Percentiles rank a stretch among this genome's conserved stretches.
Conservation (phyloP, 2,329 filamentous ascomycete species). For the Monosporascus sp. region DNA sequence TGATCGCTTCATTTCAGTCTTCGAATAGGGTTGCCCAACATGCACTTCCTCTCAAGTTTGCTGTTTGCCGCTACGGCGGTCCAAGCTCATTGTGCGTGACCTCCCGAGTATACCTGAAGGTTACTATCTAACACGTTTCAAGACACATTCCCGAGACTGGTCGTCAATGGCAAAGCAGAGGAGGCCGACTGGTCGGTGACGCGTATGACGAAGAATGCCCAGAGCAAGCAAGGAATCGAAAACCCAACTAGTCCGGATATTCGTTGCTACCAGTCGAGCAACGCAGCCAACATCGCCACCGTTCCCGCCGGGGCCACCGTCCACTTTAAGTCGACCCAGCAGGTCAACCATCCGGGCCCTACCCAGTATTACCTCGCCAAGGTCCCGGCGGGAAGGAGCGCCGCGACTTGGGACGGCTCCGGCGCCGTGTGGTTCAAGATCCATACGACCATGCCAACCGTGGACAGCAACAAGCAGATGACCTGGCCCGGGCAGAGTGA, state of each 20-base stretch:
- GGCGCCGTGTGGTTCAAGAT: conserved; percentile 35
- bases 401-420: conserved; percentile 30
- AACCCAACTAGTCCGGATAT: conserved; percentile 27
- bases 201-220: conserved; percentile 31
- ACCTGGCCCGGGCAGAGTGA: conserved; percentile 33
- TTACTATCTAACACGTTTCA: conserved; percentile 1
- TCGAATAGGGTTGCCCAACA: conserved; percentile 5
- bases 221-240: conserved; percentile 30
- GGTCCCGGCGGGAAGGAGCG: conserved; percentile 27
- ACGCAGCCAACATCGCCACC: conserved; percentile 21
- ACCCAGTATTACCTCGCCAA: conserved; percentile 35
- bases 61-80: conserved; percentile 16
- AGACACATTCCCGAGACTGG: conserved; percentile 32
- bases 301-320: conserved; percentile 28
- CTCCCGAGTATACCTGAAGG: background rate
- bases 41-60: conserved; percentile 15
- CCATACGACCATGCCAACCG: conserved; percentile 34
- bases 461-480: conserved; percentile 42
- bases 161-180: conserved; percentile 29
- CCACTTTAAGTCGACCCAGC: conserved; percentile 31
- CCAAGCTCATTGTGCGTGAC: conserved; percentile 18
- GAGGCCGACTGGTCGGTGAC: conserved; percentile 30
- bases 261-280: conserved; percentile 30
- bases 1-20: background rate
- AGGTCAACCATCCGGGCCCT: conserved; percentile 34